A percentile compares a stretch with the other conserved stretches of the same genome.
These are phyloP conservation scores for Candida germanica DNA, from an alignment of 805 yeast genomes.

Conservation along the genomic window DNA sequence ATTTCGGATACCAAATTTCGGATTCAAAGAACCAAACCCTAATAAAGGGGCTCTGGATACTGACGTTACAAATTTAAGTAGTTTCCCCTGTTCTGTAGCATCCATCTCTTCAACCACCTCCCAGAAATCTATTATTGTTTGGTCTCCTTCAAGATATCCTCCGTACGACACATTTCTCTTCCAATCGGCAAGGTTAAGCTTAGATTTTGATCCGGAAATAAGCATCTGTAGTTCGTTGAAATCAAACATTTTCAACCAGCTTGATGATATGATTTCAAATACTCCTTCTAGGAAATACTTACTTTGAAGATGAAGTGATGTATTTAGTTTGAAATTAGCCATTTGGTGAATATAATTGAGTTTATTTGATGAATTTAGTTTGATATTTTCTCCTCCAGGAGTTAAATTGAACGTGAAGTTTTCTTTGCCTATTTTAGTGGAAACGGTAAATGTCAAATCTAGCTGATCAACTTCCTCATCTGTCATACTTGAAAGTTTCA, in stretches of 20 bases:
- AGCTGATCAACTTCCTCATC: constrained; percentile 55
- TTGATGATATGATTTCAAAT: constrained; percentile 59
- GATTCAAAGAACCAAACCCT: constrained; percentile 74
- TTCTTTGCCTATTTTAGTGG: constrained; percentile 42
- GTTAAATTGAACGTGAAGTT: constrained; percentile 53
- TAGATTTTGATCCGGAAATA: constrained; percentile 74
- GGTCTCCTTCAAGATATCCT: constrained; percentile 53
- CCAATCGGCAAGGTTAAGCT: constrained; percentile 71
- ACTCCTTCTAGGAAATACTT: constrained; percentile 68
- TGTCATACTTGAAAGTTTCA: constrained; percentile 55
- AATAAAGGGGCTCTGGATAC: constrained; percentile 88
- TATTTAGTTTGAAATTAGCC: constrained; percentile 76
- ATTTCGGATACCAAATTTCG: constrained; percentile 76
- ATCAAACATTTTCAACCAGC: constrained; percentile 84
- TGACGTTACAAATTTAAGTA: constrained; percentile 87
- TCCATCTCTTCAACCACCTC: constrained; percentile 67
- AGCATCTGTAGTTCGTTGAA: constrained; percentile 78
- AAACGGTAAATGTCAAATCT: constrained; percentile 65
- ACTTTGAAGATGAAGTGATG: constrained; percentile 55
- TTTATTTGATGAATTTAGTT: constrained; percentile 61
- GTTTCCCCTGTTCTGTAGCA: constrained; percentile 56
- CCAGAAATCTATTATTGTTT: constrained; percentile 71
- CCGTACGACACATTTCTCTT: constrained; percentile 59
- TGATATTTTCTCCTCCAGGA: constrained; percentile 52
- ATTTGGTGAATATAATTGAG: constrained; percentile 73